Base-by-base conservation (phyloP, 2,329 filamentous ascomycete genomes). In the Hortaea werneckii region DNA sequence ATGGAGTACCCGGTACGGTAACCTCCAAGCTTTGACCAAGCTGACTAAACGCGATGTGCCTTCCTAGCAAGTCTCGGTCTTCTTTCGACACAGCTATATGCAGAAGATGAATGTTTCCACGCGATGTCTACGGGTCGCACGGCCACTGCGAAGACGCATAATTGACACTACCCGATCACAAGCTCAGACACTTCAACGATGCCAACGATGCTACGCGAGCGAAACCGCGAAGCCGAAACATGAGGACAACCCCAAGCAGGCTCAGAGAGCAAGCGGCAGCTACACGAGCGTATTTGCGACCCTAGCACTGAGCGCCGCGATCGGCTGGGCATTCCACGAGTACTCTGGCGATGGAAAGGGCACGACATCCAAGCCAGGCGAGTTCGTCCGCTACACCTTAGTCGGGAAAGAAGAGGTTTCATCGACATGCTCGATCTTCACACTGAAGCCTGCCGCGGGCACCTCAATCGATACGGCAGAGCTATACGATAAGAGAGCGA, bases 401-500 rank as follows among this genome's bases (percentile, higher is more conserved):
- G 70, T 76, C 11, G 64, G 71, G 27, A 78, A 77, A 53, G 75
- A 83, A 41, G 65, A 71, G 26, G 75, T 87, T 38, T 85, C 85
- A 0, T 74, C 78, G 1, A 80, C 80, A 0, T 80, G 78, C 46
- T 79, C 84, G 56, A 74, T 90, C 54, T 76, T 90, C 54, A 83
- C 80, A 6, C 65, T 89, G 27, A 66, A 66, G 27, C 72, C 79
- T 9, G 48, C 54, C 1, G 40, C 45, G 5, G 47, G 41, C 12
- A 41, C 45, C 2, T 39, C 44, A 4, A 40, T 59, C 1, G 55
- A 58, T 40, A 42, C 52, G 6, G 47, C 47, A 37, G 49, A 52
- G 13, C 48, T 50, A 20, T 37, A 44, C 10, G 47, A 47, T 29
- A 45, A 56, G 41, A 72, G 77, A 46, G 83, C 85, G 4, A 74